Conservation (phyloP, 352 stramenopile genomes). For the Pythium aquatile region DNA sequence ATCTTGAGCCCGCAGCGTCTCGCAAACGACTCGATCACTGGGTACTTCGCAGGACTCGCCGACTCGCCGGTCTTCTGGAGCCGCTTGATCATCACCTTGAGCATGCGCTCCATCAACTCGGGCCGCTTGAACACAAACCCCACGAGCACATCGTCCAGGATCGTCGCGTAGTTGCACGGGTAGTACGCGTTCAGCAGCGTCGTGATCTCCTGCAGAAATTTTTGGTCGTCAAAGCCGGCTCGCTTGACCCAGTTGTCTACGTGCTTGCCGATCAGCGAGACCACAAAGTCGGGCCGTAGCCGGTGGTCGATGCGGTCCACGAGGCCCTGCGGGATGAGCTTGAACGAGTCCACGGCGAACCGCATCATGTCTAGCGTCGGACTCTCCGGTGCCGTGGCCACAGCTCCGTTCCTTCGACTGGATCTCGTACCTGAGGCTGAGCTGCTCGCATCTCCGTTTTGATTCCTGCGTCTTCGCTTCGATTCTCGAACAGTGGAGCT, state of each 20-base stretch:
- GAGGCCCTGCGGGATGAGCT: conserved; percentile 80
- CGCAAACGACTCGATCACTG: conserved; percentile 64
- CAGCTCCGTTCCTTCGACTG: conserved; percentile 12
- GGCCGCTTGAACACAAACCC: conserved; percentile 77
- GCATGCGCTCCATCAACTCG: conserved; percentile 63
- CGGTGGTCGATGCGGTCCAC: conserved; percentile 77
- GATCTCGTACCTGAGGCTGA: conserved; percentile 5
- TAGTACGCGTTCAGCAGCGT: conserved; percentile 80
- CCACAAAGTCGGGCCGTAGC: conserved; percentile 50
- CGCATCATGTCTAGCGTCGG: conserved; percentile 45
- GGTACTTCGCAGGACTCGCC: conserved; percentile 56
- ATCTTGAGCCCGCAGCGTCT: conserved; percentile 15
- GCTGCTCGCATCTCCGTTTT: conserved; percentile 11
- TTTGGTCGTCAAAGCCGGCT: conserved; percentile 53
- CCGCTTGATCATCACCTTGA: conserved; percentile 72
- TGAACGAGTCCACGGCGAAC: conserved; percentile 71
- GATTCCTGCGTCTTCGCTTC: conserved; percentile 24
- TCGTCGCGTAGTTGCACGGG: conserved; percentile 73
- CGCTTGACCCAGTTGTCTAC: conserved; percentile 70
- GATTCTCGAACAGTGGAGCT: conserved; percentile 12
- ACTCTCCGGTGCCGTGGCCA: conserved; percentile 19
- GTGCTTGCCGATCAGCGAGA: conserved; percentile 55
- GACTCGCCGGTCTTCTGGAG: conserved; percentile 65
- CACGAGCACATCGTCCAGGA: conserved; percentile 79
- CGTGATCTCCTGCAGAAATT: conserved; percentile 68